A percentile compares a stretch with the other conserved stretches of the same genome.
Evolutionary conservation across 352 stramenopile genomes (phyloP).

Genomic region (Elongisporangium anandrum): DNA sequence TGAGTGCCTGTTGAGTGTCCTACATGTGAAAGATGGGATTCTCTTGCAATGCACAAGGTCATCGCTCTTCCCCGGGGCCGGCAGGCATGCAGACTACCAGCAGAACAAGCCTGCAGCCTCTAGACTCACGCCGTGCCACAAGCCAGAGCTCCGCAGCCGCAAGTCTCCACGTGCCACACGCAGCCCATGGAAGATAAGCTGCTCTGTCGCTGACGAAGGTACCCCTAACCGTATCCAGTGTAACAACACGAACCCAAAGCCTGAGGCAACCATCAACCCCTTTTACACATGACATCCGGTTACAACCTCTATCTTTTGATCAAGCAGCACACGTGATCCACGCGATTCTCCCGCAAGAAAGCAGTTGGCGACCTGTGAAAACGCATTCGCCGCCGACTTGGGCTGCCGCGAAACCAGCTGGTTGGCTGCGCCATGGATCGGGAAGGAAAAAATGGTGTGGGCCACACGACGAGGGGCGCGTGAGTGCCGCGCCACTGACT

Average conservation of each 20-base stretch:
- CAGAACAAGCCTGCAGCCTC: too few relatives aligned
- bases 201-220: background rate
- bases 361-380: background rate
- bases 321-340: background rate
- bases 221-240: background rate
- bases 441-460: background rate
- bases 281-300: slow-evolving; percentile 1
- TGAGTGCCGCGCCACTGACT: background rate
- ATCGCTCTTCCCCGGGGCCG: background rate
- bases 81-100: too few relatives aligned
- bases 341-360: background rate
- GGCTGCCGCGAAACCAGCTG: background rate
- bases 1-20: background rate
- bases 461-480: background rate
- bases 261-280: background rate
- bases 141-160: background rate
- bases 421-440: background rate
- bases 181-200: background rate
- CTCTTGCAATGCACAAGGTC: background rate
- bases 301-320: slow-evolving; percentile 4
- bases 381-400: background rate
- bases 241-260: background rate
- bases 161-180: too few relatives aligned
- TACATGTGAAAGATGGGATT: background rate
- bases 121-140: background rate